phyloP scores from a whole-genome alignment of 169 alveolate genomes.

The Eimeria brunetti region DNA sequence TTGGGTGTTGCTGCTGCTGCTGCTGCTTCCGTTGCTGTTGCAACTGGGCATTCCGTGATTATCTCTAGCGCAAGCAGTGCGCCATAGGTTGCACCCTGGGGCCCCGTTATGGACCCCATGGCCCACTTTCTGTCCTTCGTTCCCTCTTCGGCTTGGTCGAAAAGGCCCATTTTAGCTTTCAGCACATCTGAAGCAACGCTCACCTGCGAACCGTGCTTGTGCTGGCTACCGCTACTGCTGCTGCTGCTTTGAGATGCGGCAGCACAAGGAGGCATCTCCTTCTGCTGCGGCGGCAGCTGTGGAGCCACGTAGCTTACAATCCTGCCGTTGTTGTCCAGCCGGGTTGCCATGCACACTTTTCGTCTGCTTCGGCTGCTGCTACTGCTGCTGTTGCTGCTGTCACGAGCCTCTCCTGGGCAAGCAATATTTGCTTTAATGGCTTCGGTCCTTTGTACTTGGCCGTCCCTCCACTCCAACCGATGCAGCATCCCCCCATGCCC shows the following conservation, averaged over 20 bases:
- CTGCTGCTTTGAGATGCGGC: constrained; percentile 32
- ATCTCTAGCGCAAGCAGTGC: constrained; percentile 67
- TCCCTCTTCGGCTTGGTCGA: neutral
- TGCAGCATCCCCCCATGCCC: neutral
- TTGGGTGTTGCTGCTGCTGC: constrained; percentile 74
- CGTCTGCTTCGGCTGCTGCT: constrained; percentile 9
- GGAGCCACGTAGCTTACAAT: constrained; percentile 59
- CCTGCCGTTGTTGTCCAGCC: constrained; percentile 65
- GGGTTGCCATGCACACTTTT: constrained; percentile 42
- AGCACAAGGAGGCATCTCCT: neutral
- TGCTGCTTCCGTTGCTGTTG: constrained; percentile 68
- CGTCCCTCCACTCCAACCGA: neutral
- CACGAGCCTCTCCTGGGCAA: neutral
- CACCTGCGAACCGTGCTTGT: constrained; percentile 22
- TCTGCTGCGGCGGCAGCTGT: constrained; percentile 18
- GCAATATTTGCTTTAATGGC: neutral
- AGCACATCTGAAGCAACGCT: constrained; percentile 62
- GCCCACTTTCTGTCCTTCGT: neutral
- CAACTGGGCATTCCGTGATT: constrained; percentile 51
- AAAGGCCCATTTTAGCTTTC: constrained; percentile 26
- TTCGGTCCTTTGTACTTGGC: neutral
- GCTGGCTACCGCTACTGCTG: constrained; percentile 41
- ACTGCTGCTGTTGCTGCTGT: constrained; percentile 19
- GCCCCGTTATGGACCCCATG: neutral
- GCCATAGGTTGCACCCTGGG: constrained; percentile 65